Base-by-base conservation (phyloP, 495 filamentous ascomycete genomes). In the Bryoglossum gracile region DNA sequence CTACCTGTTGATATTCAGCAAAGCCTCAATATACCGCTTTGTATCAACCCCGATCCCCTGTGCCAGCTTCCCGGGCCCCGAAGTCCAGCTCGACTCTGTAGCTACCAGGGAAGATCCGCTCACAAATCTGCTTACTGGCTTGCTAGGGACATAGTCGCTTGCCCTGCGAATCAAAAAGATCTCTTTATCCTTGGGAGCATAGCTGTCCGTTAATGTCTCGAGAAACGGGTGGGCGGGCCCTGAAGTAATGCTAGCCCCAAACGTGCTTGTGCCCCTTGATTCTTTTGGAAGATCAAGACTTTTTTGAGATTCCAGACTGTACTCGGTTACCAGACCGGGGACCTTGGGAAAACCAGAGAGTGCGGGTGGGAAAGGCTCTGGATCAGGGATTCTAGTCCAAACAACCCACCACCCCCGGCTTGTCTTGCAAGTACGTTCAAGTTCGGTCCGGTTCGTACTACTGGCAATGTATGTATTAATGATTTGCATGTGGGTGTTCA, bases 361-460 rank as follows among this genome's bases (percentile, higher is more conserved):
- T 9, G 34, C 30, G n/a, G 35, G 34, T 39, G 16, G 18, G 10
- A 39, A 24, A 28, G 46, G 33, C n/a, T 59, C 68, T 33, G 57
- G 69, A 56, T 72, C 68, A 8, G 81, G 68, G 8, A 91, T 68
- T 33, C 85, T 74, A 43, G 86, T 88, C 90, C 94, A 97, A 42
- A 96, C 86, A 22, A 97, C 73, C 92, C 94, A 98, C 90, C 91
- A 98, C 1, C 89, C 89, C 8, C 89, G 76, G 39, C 71, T 84
- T 4, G 90, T 97, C 72, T 95, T 94, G 65, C 82, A 86, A 10
- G 86, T 96, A n/a, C 86, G 70, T 65, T 97, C 94, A 5, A 83
- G 62, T 58, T 91, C 88, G 11, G 72, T 63, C 1, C 67, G 55
- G 9, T 77, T 68, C 14, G 68, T 66, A 10, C 75, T 73, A 16